A percentile compares a stretch with the other conserved stretches of the same genome.
Conservation (phyloP, 1,139 yeast genomes). For the Hyphopichia fennica region DNA sequence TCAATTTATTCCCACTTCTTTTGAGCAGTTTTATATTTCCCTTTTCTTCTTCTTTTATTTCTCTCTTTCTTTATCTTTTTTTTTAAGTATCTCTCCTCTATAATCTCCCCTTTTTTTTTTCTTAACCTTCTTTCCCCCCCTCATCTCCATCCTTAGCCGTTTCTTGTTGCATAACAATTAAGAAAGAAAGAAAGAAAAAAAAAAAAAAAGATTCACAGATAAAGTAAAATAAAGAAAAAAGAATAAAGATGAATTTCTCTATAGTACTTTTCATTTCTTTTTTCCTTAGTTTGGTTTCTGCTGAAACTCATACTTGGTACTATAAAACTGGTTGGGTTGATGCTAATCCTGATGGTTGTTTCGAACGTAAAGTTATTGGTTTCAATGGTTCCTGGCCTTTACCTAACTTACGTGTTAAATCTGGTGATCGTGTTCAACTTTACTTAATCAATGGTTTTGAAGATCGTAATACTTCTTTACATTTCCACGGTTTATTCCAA, state of each 20-base stretch:
- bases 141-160: conserved; percentile 4
- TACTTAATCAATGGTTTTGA: conserved; percentile 61
- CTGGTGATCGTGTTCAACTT: conserved; percentile 60
- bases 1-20: not conserved
- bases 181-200: not conserved
- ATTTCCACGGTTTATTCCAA: conserved; percentile 77
- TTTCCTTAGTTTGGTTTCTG: conserved; percentile 18
- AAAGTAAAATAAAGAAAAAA: not conserved
- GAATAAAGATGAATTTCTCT: conserved; percentile 10
- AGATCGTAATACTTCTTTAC: conserved; percentile 58
- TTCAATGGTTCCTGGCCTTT: conserved; percentile 74
- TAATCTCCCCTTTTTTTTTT: not conserved
- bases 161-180: not conserved
- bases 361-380: conserved; percentile 55
- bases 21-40: not conserved
- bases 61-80: not conserved
- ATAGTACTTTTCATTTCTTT: conserved; percentile 10
- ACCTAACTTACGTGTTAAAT: conserved; percentile 64
- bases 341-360: conserved; percentile 66
- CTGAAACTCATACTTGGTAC: conserved; percentile 51
- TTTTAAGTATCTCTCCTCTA: not conserved
- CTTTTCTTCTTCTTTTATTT: not conserved
- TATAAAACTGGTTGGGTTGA: conserved; percentile 56
- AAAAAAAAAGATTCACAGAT: not conserved
- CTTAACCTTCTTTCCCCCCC: not conserved